Percentiles rank a stretch among this genome's conserved stretches.
Evolutionary conservation across 2,329 filamentous ascomycete genomes (phyloP).

Genomic region (Fusarium albidum): DNA sequence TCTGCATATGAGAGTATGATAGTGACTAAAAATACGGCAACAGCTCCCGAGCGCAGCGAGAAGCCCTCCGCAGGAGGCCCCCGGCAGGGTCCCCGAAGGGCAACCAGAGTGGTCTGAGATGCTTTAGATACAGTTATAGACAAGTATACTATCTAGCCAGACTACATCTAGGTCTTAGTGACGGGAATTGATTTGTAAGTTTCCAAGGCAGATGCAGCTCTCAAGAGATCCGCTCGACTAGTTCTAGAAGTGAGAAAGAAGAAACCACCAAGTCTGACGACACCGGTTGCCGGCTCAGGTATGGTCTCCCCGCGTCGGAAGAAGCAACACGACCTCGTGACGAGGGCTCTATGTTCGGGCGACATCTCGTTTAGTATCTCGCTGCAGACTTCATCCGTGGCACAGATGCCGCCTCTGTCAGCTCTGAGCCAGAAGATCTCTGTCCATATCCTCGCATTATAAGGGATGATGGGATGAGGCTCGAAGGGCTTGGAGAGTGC

Average conservation of each 20-base stretch:
- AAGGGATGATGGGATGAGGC: background rate
- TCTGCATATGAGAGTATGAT: too few species aligned
- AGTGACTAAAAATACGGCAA: too few species aligned
- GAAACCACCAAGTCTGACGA: background rate
- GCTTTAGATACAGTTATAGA: too few species aligned
- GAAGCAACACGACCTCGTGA: background rate
- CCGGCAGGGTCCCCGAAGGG: too few species aligned
- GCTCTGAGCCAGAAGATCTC: conserved; percentile 13
- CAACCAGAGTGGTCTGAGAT: too few species aligned
- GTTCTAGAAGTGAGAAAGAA: background rate
- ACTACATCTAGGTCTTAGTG: background rate
- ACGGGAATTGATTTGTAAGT: background rate
- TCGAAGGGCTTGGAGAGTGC: conserved; percentile 22
- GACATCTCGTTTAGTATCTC: background rate
- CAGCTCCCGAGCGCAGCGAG: too few species aligned
- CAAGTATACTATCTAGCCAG: background rate
- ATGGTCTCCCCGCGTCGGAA: background rate
- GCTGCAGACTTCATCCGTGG: conserved; percentile 23
- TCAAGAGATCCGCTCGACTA: background rate
- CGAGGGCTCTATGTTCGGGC: background rate
- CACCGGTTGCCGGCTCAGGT: background rate
- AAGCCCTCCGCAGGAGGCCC: too few species aligned
- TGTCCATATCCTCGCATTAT: conserved; percentile 12
- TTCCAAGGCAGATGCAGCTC: background rate
- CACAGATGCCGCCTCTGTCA: conserved; percentile 17